Conservation (phyloP, 306 rosid species). For the Cucurbita pepo region DNA sequence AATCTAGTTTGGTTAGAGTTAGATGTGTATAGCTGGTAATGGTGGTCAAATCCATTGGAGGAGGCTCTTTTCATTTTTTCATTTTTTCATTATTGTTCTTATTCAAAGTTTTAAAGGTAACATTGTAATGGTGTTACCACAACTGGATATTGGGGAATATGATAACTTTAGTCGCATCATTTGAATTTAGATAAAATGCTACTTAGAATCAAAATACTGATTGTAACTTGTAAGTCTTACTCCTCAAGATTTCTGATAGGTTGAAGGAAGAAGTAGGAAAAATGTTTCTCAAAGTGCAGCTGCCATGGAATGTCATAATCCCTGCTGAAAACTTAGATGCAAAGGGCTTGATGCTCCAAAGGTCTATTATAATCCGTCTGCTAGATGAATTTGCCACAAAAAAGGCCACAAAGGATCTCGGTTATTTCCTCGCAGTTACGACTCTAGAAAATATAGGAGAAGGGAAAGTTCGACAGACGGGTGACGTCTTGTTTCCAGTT, state of each 20-base stretch:
- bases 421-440: slow-evolving; percentile 59
- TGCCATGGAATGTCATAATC: slow-evolving; percentile 65
- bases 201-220: not conserved
- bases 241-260: slow-evolving; percentile 15
- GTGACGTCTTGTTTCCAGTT: slow-evolving; percentile 76
- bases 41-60: not conserved
- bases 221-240: not conserved
- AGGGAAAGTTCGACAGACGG: slow-evolving; percentile 68
- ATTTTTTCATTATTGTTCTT: not conserved
- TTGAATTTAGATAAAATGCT: not conserved
- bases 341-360: slow-evolving; percentile 53
- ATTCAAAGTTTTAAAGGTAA: not conserved
- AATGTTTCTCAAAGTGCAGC: slow-evolving; percentile 64
- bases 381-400: slow-evolving; percentile 48
- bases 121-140: not conserved
- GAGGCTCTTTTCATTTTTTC: not conserved
- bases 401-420: slow-evolving; percentile 61
- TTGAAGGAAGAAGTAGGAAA: slow-evolving; percentile 1
- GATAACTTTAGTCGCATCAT: not conserved
- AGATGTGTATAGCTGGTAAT: no score
- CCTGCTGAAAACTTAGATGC: slow-evolving; percentile 49
- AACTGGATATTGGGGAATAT: not conserved
- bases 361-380: slow-evolving; percentile 41
- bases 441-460: slow-evolving; percentile 60
- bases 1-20: no score